Evolutionary conservation across 371 early-diverging fungal genomes (phyloP), one percentile per base, ranked within the genome.

Genomic region (Rhizopus microsporus): DNA sequence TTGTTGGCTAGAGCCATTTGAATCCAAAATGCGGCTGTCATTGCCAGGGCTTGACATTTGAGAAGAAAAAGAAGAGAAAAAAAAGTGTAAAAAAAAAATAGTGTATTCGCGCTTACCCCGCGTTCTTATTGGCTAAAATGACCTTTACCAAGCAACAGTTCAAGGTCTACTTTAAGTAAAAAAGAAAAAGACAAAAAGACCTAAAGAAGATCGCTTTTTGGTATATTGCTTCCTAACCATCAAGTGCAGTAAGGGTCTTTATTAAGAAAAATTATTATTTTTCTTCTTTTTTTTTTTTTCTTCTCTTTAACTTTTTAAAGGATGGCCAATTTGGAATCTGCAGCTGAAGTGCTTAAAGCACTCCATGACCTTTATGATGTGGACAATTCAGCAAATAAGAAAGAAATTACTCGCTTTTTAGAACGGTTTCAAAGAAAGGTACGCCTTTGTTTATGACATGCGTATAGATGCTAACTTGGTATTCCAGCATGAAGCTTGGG

Each of bases 361-460:
- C 58, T 67, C 3, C 43, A 42, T 35, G 40, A 51, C 6, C 50
- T 82, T 31, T 81, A 81, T 51, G 12, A 12, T 12, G 29, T 15
- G 3, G 29, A 46, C 9, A 62, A 59, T n/a, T 48, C 67, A 3
- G 58, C 55, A 7, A 74, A 79, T 59, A 52, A 67, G 12, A 77
- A 80, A 57, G 78, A 89, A 59, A 95, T 95, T 34, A 83, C 80
- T 63, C 59, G 66, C 34, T 97, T 95, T 94, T 81, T 98, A 49
- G 85, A 90, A 63, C 75, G 74, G 50, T 98, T 95, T 69, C 96
- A 96, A 72, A 89, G 91, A 66, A 90, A 88, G 81, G 95, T 93
- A 81, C 29, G 38, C 38, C 10, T 30, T 7, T 17, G 10, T 8
- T 23, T 32, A 30, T 8, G 8, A 31, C 7, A n/a, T 16, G 32